phyloP scores from a whole-genome alignment of 2,329 filamentous ascomycete species.

The Stagonosporopsis rhizophila region DNA sequence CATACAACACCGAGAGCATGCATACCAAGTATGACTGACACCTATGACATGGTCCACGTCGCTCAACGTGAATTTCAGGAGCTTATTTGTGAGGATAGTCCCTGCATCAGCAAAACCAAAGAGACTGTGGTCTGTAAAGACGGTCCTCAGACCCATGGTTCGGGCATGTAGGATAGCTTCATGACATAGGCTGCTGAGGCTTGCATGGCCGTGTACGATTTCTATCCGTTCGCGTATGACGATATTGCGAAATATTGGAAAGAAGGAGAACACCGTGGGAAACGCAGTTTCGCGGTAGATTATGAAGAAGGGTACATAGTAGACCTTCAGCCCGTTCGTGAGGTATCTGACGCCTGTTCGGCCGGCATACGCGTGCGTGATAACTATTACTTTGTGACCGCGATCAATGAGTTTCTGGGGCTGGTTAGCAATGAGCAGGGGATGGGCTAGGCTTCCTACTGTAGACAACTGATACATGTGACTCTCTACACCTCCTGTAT shows the following conservation, averaged over 20 bases:
- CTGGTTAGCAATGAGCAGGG: slow-evolving; percentile 16
- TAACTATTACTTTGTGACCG: slow-evolving; percentile 96
- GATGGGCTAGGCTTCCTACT: slow-evolving; percentile 46
- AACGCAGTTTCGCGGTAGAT: slow-evolving; percentile 94
- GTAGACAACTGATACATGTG: slow-evolving; percentile 98
- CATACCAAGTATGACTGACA: slow-evolving; percentile 95
- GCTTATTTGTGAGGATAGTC: slow-evolving; percentile 95
- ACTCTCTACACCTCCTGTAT: slow-evolving; percentile 82
- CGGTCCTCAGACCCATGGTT: slow-evolving; percentile 94
- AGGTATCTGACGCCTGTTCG: slow-evolving; percentile 92
- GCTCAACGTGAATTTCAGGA: slow-evolving; percentile 93
- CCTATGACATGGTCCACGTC: slow-evolving; percentile 99
- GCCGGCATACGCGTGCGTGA: slow-evolving; percentile 92
- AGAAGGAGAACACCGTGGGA: slow-evolving; percentile 97
- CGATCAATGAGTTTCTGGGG: slow-evolving; percentile 88
- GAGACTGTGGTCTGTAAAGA: slow-evolving; percentile 96
- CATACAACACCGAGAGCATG: not conserved
- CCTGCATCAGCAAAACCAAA: slow-evolving; percentile 97
- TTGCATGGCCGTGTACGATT: slow-evolving; percentile 97
- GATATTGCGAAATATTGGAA: slow-evolving; percentile 96
- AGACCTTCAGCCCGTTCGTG: slow-evolving; percentile 97
- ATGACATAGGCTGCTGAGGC: slow-evolving; percentile 89
- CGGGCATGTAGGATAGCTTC: slow-evolving; percentile 93
- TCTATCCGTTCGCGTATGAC: slow-evolving; percentile 92
- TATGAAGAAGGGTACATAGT: slow-evolving; percentile 94